phyloP scores from a whole-genome alignment of 768 basidiomycete genomes.

The Tylopilus subfusipes region DNA sequence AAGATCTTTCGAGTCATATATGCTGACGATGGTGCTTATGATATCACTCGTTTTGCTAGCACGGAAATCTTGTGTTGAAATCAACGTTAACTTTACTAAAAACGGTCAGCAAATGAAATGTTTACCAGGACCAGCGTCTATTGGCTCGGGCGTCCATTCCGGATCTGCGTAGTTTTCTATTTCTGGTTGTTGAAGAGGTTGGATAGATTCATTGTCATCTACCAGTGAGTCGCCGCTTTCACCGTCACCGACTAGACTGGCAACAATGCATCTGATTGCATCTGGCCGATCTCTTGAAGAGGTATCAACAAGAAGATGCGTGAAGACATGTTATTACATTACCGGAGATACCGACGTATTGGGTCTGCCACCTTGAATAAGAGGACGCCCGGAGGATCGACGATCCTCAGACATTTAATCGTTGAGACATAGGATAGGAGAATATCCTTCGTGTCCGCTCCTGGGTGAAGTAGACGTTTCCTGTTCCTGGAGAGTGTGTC shows the following conservation, averaged over 20 bases:
- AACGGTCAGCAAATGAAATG: background rate
- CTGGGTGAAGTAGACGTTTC: conserved; percentile 89
- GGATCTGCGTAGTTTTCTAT: conserved; percentile 88
- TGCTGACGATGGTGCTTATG: conserved; percentile 93
- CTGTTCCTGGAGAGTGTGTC: conserved; percentile 53
- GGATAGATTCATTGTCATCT: conserved; percentile 80
- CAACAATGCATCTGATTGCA: conserved; percentile 91
- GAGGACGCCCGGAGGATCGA: conserved; percentile 91
- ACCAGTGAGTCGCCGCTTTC: conserved; percentile 77
- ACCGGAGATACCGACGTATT: conserved; percentile 87
- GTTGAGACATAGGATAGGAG: conserved; percentile 87
- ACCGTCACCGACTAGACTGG: conserved; percentile 83
- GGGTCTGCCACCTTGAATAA: conserved; percentile 93
- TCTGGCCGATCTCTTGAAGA: conserved; percentile 72
- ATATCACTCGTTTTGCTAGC: conserved; percentile 90
- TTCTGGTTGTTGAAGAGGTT: conserved; percentile 68
- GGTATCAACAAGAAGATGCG: background rate
- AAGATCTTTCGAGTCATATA: conserved; percentile 95
- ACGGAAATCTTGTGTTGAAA: conserved; percentile 66
- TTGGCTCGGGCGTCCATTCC: conserved; percentile 93
- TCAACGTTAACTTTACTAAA: background rate
- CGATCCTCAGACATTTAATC: conserved; percentile 82
- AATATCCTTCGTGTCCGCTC: conserved; percentile 91
- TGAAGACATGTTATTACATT: conserved; percentile 7
- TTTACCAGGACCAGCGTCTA: conserved; percentile 92